Conservation (phyloP, 1,139 yeast species). For the Candida tunisiensis region DNA sequence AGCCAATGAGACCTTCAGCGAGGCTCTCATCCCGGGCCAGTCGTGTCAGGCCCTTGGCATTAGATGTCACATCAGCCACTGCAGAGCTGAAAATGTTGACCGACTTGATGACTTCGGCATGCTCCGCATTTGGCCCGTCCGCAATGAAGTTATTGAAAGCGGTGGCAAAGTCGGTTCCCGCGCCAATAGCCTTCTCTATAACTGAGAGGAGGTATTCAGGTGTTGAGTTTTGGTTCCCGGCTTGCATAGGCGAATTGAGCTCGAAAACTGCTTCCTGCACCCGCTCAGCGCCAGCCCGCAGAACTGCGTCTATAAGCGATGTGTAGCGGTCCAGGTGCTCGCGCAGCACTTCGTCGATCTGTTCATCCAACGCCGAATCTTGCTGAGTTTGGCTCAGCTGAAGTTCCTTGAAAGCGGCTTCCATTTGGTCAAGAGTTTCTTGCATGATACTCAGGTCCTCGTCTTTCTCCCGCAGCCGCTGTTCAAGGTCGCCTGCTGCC, state of each 20-base stretch:
- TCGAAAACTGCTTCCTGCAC: conserved; percentile 63
- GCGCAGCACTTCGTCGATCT: conserved; percentile 39
- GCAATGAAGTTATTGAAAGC: conserved; percentile 64
- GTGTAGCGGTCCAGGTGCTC: too few species aligned
- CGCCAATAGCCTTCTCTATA: conserved; percentile 52
- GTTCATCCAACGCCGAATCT: conserved; percentile 32
- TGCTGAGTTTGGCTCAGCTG: conserved; percentile 29
- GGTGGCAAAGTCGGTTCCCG: conserved; percentile 69
- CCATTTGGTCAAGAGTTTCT: conserved; percentile 42
- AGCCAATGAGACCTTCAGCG: conserved; percentile 32
- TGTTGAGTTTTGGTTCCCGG: conserved; percentile 66
- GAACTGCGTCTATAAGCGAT: conserved; percentile 68
- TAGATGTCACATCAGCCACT: conserved; percentile 47
- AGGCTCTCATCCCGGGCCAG: conserved; percentile 31
- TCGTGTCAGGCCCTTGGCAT: conserved; percentile 53
- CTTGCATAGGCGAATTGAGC: conserved; percentile 64
- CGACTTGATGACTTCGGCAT: conserved; percentile 46
- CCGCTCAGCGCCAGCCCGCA: conserved; percentile 52
- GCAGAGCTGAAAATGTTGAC: conserved; percentile 53
- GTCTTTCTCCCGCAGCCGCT: conserved; percentile 38
- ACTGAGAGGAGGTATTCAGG: conserved; percentile 58
- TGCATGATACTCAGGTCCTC: conserved; percentile 68
- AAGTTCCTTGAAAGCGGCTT: conserved; percentile 46
- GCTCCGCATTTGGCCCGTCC: conserved; percentile 62
- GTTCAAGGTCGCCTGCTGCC: conserved; percentile 17